phyloP scores from a whole-genome alignment of 2,329 filamentous ascomycete genomes.

The Remersonia thermophila region DNA sequence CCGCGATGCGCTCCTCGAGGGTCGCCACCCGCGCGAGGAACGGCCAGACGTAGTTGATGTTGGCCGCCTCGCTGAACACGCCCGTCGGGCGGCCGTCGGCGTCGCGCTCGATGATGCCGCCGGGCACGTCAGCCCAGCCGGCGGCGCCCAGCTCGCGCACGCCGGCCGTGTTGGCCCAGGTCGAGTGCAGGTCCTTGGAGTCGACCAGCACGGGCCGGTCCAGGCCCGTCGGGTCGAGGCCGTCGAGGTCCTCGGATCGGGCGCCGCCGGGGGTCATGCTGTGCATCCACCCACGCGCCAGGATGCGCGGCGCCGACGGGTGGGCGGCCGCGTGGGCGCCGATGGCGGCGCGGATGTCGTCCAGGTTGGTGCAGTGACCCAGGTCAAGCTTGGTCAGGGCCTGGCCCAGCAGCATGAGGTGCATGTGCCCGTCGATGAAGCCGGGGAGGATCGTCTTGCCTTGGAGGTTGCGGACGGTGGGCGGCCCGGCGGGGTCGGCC shows the following conservation, averaged over 20 bases:
- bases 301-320: slow-evolving; percentile 33
- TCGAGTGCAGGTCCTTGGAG: slow-evolving; percentile 43
- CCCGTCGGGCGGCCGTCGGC: slow-evolving; percentile 33
- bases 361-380: slow-evolving; percentile 31
- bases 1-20: slow-evolving; percentile 34
- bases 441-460: slow-evolving; percentile 36
- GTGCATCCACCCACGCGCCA: slow-evolving; percentile 45
- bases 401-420: slow-evolving; percentile 42
- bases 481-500: slow-evolving; percentile 10
- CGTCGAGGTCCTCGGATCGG: slow-evolving; percentile 25
- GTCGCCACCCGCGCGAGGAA: slow-evolving; percentile 35
- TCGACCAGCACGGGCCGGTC: slow-evolving; percentile 41
- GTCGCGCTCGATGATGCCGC: slow-evolving; percentile 40
- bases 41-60: slow-evolving; percentile 42
- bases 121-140: slow-evolving; percentile 33
- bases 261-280: slow-evolving; percentile 39
- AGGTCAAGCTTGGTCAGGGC: slow-evolving; percentile 39
- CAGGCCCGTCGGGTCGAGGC: slow-evolving; percentile 37
- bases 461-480: slow-evolving; percentile 23
- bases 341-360: slow-evolving; percentile 37
- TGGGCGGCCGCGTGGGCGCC: slow-evolving; percentile 31
- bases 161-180: slow-evolving; percentile 42
- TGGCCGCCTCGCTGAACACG: slow-evolving; percentile 41
- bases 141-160: slow-evolving; percentile 37
- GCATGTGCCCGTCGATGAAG: slow-evolving; percentile 47